Evolutionary conservation across 805 yeast genomes (phyloP), one percentile per base, ranked within the genome.

Genomic region (Zygotorulaspora danielsina): DNA sequence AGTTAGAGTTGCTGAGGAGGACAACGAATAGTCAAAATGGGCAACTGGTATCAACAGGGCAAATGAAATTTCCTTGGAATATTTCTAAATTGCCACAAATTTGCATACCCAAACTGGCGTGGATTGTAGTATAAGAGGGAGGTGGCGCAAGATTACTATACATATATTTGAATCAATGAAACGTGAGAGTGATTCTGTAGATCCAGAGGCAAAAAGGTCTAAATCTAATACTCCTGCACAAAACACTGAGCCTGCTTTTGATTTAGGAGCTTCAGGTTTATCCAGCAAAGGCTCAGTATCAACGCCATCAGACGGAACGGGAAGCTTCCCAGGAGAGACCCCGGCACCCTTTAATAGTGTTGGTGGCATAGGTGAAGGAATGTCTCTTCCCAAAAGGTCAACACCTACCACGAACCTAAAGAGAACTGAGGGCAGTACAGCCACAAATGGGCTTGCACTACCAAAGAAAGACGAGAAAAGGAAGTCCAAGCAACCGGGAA

Each of bases 331-430:
- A 4, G 37, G 38, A 3, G 49, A 44, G 2, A 32, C 37, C 16
- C 47, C 51, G 8, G 44, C 51, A 1, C 51, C 58, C 5, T 53
- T 51, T 38, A 54, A 45, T 35, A 43, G 34, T 21, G 20, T 39
- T 15, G 43, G 20, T 6, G 41, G 40, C 5, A 49, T 41, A 13
- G 29, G 26, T n/a, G 44, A 31, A 9, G 30, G 32, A 12, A 31
- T 44, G 12, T 36, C 49, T 11, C 34, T 56, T 13, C 63, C 63
- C 6, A 53, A 49, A 31, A 45, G 41, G 20, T 24, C 50, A 15
- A 42, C 53, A 10, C 53, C 55, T 19, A 38, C 50, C 17, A 53
- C 53, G 6, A 57, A 60, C 22, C 44, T 54, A 17, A 46, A 44
- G 31, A 43, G 34, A 20, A 34, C 36, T 15, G 17, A 29, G 10